Base-by-base conservation (phyloP, 2,329 filamentous ascomycete genomes). In the Ceratocystis ficicola region DNA sequence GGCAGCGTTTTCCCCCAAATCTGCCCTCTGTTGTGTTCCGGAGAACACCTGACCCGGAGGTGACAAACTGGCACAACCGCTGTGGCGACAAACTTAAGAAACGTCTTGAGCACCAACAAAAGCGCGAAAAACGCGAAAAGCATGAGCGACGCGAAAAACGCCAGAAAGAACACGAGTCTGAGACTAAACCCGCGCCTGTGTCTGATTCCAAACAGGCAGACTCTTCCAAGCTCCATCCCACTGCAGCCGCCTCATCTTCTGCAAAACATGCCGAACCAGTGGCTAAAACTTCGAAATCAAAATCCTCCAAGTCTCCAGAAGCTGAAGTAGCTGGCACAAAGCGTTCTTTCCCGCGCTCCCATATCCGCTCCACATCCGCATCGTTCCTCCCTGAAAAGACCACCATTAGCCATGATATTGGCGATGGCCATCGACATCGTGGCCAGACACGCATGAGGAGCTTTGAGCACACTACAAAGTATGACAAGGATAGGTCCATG, bases 41-140 rank as follows among this genome's bases (percentile, higher is more conserved):
- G 0, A 73, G 80, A 1, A 78, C 83, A 55, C 83, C 91, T 1
- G 93, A 97, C 71, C 77, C 81, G 3, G 86, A 88, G n/a, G 91
- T 96, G 76, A 84, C 91, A 65, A 79, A 81, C 67, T 99, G 94
- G 93, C 91, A 97, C 73, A 85, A 88, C 70, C 79, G 81, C 1
- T 92, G 95, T 66, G 87, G 85, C 44, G 81, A 86, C 67, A 84
- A 83, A 70, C 76, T 96, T 62, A 83, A 85, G 22, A 30, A 44
- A 7, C 66, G 66, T 6, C 63, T 57, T 17, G 66, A 67, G 28
- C 55, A 63, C 28, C 46, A 55, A 44, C 48, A 64, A 36, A 36
- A 41, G 25, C 46, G 63, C 5, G 63, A 55, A 41, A 64, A 50
- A 57, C 50, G 50, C 22, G 63, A 64, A 20, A 25, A 44, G 12